Percentiles rank a stretch among this genome's conserved stretches.
Conservation (phyloP, 2,329 filamentous ascomycete species). For the Ascochyta koolunga region DNA sequence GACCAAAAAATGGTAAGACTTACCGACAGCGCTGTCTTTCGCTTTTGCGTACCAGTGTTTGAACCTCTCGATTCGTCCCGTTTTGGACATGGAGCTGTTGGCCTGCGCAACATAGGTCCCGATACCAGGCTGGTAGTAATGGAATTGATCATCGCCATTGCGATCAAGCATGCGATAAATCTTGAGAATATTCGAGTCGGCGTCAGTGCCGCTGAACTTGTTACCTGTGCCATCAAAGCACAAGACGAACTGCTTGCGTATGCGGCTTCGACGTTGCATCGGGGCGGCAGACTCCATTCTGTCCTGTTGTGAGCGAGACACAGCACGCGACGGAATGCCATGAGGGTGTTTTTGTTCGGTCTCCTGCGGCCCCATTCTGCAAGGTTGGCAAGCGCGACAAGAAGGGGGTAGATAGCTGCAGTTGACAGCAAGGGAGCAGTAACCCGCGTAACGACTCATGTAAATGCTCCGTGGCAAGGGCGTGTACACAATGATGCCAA, state of each 20-base stretch:
- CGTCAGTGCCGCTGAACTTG: conserved; percentile 49
- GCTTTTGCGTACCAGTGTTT: conserved; percentile 73
- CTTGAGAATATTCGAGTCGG: conserved; percentile 63
- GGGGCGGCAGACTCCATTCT: conserved; percentile 7
- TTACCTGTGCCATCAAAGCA: conserved; percentile 55
- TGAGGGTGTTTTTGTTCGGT: conserved; percentile 1
- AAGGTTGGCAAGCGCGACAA: conserved; percentile 1
- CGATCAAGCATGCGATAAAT: conserved; percentile 74
- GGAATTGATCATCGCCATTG: conserved; percentile 62
- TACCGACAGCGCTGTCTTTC: conserved; percentile 73
- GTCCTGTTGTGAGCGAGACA: conserved; percentile 2
- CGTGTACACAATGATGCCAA: background rate
- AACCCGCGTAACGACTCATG: background rate
- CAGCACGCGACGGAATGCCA: background rate
- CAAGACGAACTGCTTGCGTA: conserved; percentile 65
- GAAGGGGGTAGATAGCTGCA: background rate
- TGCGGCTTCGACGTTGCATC: conserved; percentile 18
- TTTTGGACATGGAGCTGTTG: conserved; percentile 61
- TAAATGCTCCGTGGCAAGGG: conserved; percentile 3
- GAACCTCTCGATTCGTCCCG: conserved; percentile 61
- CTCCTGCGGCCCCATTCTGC: conserved; percentile 4
- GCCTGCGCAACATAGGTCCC: conserved; percentile 70
- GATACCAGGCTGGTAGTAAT: conserved; percentile 61
- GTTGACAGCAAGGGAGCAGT: background rate
- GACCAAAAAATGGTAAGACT: background rate